A percentile compares a stretch with the other conserved stretches of the same genome.
phyloP scores from a whole-genome alignment of 73 alveolate genomes.

The Paramecium caudatum region DNA sequence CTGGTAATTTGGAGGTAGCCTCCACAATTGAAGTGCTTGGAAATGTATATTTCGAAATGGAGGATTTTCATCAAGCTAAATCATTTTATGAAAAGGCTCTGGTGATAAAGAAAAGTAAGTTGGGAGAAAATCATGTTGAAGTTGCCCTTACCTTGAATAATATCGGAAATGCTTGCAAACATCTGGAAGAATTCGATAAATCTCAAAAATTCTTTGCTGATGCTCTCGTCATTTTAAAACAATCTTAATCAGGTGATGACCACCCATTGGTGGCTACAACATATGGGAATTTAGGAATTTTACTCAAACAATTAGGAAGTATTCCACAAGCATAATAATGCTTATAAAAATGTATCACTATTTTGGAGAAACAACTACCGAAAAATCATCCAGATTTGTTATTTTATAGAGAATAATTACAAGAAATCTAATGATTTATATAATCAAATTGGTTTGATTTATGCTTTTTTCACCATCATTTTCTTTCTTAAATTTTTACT shows the following conservation, averaged over 20 bases:
- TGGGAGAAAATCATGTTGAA: constrained; percentile 69
- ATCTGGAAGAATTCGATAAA: constrained; percentile 66
- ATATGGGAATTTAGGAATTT: constrained; percentile 69
- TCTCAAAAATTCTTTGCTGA: constrained; percentile 70
- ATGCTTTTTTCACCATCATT: neutral
- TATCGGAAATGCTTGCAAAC: constrained; percentile 75
- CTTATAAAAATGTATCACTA: constrained; percentile 64
- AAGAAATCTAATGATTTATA: constrained; percentile 18
- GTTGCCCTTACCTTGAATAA: constrained; percentile 75
- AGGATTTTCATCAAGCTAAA: constrained; percentile 75
- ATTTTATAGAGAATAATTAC: constrained; percentile 66
- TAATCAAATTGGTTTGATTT: constrained; percentile 29
- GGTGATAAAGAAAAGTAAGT: constrained; percentile 73
- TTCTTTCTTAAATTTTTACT: constrained; percentile 44
- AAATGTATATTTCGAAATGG: constrained; percentile 75
- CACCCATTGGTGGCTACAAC: constrained; percentile 72
- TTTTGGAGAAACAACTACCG: constrained; percentile 47
- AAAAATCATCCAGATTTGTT: constrained; percentile 74
- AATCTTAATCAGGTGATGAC: constrained; percentile 51
- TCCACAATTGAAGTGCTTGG: constrained; percentile 71
- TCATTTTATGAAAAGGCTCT: constrained; percentile 71
- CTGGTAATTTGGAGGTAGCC: constrained; percentile 76
- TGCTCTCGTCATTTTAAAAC: constrained; percentile 54
- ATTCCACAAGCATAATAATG: constrained; percentile 25
- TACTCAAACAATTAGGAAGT: constrained; percentile 68